Conservation (phyloP, 306 rosid species). For the Cicer bijugum region DNA sequence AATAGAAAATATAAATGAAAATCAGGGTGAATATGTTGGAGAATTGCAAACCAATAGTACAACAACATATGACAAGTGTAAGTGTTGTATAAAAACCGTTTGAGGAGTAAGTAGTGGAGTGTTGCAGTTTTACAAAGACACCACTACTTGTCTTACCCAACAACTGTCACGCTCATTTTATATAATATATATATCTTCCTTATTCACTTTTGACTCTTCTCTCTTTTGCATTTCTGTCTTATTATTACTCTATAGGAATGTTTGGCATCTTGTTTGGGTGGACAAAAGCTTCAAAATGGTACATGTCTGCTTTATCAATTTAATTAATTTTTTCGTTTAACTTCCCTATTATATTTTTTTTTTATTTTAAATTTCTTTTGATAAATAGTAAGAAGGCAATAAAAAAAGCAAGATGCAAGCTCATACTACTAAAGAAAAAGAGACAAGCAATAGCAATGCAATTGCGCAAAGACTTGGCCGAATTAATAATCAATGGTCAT, state of each 20-base stretch:
- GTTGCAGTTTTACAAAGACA: not conserved
- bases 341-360: not conserved
- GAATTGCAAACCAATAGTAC: not conserved
- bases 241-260: not conserved
- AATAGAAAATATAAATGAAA: not conserved
- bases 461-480: not conserved
- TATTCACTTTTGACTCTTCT: not conserved
- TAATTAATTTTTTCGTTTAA: not conserved
- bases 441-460: conserved; percentile 10
- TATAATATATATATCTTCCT: not conserved
- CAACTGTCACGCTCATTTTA: not conserved
- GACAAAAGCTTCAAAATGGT: conserved; percentile 19
- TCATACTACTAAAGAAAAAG: conserved; percentile 1
- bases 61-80: not conserved
- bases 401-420: conserved; percentile 8
- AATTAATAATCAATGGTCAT: conserved; percentile 5
- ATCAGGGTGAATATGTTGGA: not conserved
- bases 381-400: not conserved
- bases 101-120: not conserved
- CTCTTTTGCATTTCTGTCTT: not conserved
- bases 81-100: not conserved
- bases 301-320: not conserved
- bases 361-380: not conserved
- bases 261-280: conserved; percentile 4
- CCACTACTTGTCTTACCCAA: not conserved